Conservation (phyloP, 495 filamentous ascomycete genomes). For the Neurospora terricola region DNA sequence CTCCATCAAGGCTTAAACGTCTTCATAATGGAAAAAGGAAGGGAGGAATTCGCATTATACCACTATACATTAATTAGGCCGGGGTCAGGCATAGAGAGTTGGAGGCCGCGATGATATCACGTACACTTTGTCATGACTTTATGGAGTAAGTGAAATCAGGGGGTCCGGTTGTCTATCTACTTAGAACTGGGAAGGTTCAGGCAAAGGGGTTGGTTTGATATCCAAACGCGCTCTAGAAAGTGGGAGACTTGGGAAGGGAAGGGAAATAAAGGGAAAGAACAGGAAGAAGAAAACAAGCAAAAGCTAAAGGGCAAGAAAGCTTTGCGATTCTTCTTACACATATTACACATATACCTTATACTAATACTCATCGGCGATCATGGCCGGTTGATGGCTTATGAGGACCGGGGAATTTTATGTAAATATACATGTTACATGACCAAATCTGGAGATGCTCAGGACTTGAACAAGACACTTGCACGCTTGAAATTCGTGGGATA, state of each 20-base stretch:
- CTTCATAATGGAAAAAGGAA: background rate
- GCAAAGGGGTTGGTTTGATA: background rate
- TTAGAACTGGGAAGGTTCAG: background rate
- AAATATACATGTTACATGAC: background rate
- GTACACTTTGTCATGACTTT: background rate
- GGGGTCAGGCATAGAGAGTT: background rate
- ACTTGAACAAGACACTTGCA: background rate
- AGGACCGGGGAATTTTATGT: background rate
- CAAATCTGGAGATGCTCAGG: too few species aligned
- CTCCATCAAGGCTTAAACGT: constrained; percentile 67
- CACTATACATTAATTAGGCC: background rate
- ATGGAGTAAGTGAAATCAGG: background rate
- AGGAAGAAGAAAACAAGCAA: background rate
- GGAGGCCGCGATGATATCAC: background rate
- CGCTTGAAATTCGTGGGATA: background rate
- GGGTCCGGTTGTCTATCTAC: background rate
- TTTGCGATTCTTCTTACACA: background rate
- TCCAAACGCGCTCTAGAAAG: background rate
- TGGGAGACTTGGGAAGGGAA: background rate
- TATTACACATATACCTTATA: background rate
- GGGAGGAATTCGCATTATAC: background rate
- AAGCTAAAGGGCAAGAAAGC: background rate
- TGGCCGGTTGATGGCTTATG: background rate
- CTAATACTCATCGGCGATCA: background rate
- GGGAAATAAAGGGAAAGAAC: background rate